phyloP scores from a whole-genome alignment of 306 rosid species.

The Geum urbanum region DNA sequence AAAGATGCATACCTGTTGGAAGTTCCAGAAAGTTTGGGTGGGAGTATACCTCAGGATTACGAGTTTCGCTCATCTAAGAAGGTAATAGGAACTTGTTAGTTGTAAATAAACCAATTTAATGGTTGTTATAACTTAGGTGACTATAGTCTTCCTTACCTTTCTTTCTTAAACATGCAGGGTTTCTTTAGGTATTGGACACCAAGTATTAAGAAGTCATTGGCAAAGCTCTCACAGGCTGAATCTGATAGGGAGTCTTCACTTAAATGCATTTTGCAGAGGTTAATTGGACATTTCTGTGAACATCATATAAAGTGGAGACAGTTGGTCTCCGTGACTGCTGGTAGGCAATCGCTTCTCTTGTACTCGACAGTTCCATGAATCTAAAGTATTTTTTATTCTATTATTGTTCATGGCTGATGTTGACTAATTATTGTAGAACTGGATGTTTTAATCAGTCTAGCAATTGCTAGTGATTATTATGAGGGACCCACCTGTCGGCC shows the following conservation, averaged over 20 bases:
- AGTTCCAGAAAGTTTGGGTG: slow-evolving; percentile 68
- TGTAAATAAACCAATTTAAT: slow-evolving; percentile 15
- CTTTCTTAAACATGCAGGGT: slow-evolving; percentile 59
- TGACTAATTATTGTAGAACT: slow-evolving; percentile 66
- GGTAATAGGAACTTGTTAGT: slow-evolving; percentile 33
- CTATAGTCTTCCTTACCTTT: slow-evolving; percentile 18
- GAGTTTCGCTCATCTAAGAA: slow-evolving; percentile 79
- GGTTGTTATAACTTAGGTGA: slow-evolving; percentile 7
- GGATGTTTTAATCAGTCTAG: slow-evolving; percentile 88
- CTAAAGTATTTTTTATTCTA: neutral
- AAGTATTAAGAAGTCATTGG: slow-evolving; percentile 50
- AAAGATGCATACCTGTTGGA: slow-evolving; percentile 83
- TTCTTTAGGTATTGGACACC: slow-evolving; percentile 91
- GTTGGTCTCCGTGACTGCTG: slow-evolving; percentile 76
- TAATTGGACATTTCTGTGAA: slow-evolving; percentile 67
- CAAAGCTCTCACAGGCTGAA: slow-evolving; percentile 71
- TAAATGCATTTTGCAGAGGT: slow-evolving; percentile 74
- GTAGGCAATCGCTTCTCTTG: slow-evolving; percentile 29
- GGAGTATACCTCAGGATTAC: slow-evolving; percentile 54
- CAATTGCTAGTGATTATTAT: slow-evolving; percentile 72
- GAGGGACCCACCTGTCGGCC: slow-evolving; percentile 85
- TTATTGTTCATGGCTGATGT: slow-evolving; percentile 23
- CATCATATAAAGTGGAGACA: slow-evolving; percentile 79
- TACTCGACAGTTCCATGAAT: neutral
- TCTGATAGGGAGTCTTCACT: slow-evolving; percentile 66